These are phyloP conservation scores for Zygosaccharomyces siamensis DNA, from an alignment of 805 yeast species.

Conservation along the genomic window DNA sequence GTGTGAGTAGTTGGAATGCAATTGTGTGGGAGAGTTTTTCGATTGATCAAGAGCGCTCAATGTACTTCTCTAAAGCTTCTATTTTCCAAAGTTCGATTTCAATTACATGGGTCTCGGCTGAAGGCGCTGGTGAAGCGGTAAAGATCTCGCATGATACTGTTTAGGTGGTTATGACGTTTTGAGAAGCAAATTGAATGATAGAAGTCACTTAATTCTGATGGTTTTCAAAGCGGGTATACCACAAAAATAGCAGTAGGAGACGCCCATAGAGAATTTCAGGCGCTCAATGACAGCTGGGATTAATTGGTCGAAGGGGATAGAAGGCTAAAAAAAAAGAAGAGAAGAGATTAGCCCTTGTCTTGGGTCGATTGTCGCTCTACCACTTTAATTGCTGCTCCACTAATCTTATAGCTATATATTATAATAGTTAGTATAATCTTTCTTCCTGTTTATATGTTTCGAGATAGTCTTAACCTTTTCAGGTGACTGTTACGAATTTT, in stretches of 20 bases:
- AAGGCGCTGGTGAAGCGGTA: constrained; percentile 6
- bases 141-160: constrained; percentile 4
- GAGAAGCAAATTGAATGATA: constrained; percentile 14
- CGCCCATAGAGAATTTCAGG: constrained; percentile 3
- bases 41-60: background rate
- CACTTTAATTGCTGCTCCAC: background rate
- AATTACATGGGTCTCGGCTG: constrained; percentile 15
- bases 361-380: background rate
- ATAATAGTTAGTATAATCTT: constrained; percentile 6
- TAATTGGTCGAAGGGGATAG: constrained; percentile 3
- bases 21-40: background rate
- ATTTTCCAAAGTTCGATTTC: background rate
- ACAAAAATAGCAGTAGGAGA: constrained; percentile 2
- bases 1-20: constrained; percentile 2
- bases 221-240: constrained; percentile 5
- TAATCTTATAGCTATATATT: constrained; percentile 4
- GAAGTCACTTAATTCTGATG: constrained; percentile 16
- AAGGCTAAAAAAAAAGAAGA: background rate
- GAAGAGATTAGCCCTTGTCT: background rate
- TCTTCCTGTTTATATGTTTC: constrained; percentile 1
- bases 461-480: background rate
- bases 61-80: background rate
- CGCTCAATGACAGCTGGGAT: constrained; percentile 13
- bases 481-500: background rate
- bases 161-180: constrained; percentile 1